Base-by-base conservation (phyloP, 2,329 filamentous ascomycete species). In the Penicillium crustosum region DNA sequence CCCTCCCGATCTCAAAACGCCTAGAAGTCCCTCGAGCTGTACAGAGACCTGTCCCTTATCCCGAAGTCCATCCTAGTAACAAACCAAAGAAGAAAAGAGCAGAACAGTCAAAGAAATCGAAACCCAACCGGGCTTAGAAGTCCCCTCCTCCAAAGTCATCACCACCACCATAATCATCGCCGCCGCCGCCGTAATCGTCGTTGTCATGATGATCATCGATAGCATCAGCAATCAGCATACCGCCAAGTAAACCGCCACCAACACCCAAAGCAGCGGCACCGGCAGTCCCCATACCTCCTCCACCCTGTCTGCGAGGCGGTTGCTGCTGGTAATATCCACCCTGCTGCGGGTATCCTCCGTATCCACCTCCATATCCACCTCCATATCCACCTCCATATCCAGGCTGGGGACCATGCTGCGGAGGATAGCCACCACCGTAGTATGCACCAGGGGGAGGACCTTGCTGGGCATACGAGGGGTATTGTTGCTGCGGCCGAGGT, bases 161-260 rank as follows among this genome's bases (percentile, higher is more conserved):
- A 49, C 68, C 72, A 55, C 65, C 68, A 45, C 68, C 73, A 64
- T 75, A 7, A 35, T 55, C 73, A 44, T 67, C 69, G 58, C 65
- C 74, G 5, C 31, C 31, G 7, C 21, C 67, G 58, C 65, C 68
- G 45, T 65, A 65, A 47, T 72, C 61, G 59, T 68, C 67, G 19
- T 48, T 44, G 45, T 57, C 66, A 55, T 64, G 61, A 60, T 68
- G 61, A 63, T 75, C 79, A 23, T 66, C 53, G 50, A 88, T 76
- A 63, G 87, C 87, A 68, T 89, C 81, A 2, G 82, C 87, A 33
- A 96, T 75, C 67, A 96, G 61, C 61, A 86, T 83, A 55, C 92
- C 92, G 66, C 91, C 93, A 1, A 96, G 68, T 70, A 96, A 70
- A 73, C 92, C 92, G 62, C 89, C 92, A 65, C 91, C 92, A 4